Evolutionary conservation across 768 basidiomycete genomes (phyloP).

Genomic region (Russula dissimulans): DNA sequence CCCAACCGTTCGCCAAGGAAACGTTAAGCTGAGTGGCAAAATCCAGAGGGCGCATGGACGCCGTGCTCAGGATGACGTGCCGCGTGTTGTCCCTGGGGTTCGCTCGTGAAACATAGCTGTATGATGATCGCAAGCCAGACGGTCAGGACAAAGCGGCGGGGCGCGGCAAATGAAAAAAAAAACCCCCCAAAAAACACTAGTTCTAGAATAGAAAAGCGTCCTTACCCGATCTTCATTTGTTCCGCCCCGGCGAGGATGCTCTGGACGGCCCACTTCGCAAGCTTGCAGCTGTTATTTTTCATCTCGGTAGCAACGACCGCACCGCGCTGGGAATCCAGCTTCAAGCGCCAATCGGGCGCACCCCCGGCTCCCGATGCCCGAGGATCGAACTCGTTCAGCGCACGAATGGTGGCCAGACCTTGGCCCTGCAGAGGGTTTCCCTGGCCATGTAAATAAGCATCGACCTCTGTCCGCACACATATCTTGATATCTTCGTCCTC

Average conservation of each 20-base stretch:
- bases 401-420: conserved; percentile 83
- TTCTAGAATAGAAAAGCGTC: conserved; percentile 19
- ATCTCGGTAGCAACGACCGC: conserved; percentile 98
- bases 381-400: conserved; percentile 94
- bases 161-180: not conserved
- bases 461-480: conserved; percentile 93
- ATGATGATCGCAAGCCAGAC: conserved; percentile 1
- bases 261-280: conserved; percentile 96
- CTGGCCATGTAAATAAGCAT: conserved; percentile 65
- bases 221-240: conserved; percentile 90
- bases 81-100: conserved; percentile 92
- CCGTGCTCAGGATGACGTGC: conserved; percentile 91
- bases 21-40: conserved; percentile 95
- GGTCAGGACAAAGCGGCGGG: conserved; percentile 6
- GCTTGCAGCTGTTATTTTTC: conserved; percentile 99
- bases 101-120: conserved; percentile 87
- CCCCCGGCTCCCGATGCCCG: conserved; percentile 85
- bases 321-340: conserved; percentile 91
- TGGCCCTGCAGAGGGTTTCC: conserved; percentile 60
- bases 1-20: conserved; percentile 94
- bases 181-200: not conserved
- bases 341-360: conserved; percentile 98
- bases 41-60: conserved; percentile 88
- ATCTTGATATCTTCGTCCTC: conserved; percentile 89
- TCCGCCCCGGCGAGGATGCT: conserved; percentile 93